Conservation (phyloP, 1,284 basidiomycete species). For the Boletus sp. region DNA sequence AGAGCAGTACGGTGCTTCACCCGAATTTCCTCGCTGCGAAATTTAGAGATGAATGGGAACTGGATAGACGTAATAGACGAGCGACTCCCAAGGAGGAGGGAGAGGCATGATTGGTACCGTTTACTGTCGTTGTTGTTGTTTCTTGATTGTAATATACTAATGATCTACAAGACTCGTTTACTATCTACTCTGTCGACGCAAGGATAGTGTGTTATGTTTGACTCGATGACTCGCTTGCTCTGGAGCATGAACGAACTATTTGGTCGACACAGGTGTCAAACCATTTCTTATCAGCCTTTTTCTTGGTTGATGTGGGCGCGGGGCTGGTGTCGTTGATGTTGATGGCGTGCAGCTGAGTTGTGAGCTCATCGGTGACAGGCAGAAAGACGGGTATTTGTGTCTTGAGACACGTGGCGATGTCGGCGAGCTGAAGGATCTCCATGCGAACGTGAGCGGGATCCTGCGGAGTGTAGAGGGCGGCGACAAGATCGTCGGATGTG, state of each 20-base stretch:
- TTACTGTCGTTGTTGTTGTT: neutral
- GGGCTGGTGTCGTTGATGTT: conserved; percentile 25
- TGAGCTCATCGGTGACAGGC: conserved; percentile 26
- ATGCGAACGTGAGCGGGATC: conserved; percentile 40
- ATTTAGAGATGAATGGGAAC: conserved; percentile 50
- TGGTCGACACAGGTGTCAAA: conserved; percentile 63
- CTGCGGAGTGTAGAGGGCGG: conserved; percentile 63
- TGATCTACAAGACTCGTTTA: conserved; percentile 9
- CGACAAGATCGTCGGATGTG: conserved; percentile 61
- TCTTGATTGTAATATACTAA: conserved; percentile 14
- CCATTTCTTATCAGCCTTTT: conserved; percentile 44
- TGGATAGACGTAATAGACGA: conserved; percentile 30
- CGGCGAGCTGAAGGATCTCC: conserved; percentile 40
- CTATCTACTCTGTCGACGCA: conserved; percentile 8
- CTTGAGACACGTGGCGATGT: conserved; percentile 39
- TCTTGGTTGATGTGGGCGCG: conserved; percentile 7
- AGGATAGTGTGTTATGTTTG: neutral
- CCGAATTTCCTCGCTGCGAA: conserved; percentile 67
- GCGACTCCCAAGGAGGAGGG: conserved; percentile 29
- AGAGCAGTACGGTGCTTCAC: conserved; percentile 54
- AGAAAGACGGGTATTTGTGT: conserved; percentile 30
- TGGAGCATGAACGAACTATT: conserved; percentile 41
- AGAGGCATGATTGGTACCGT: conserved; percentile 25
- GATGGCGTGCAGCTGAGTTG: conserved; percentile 37
- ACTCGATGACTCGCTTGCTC: neutral